Conservation (phyloP, 306 rosid genomes). For the Cucurbita ficifolia region DNA sequence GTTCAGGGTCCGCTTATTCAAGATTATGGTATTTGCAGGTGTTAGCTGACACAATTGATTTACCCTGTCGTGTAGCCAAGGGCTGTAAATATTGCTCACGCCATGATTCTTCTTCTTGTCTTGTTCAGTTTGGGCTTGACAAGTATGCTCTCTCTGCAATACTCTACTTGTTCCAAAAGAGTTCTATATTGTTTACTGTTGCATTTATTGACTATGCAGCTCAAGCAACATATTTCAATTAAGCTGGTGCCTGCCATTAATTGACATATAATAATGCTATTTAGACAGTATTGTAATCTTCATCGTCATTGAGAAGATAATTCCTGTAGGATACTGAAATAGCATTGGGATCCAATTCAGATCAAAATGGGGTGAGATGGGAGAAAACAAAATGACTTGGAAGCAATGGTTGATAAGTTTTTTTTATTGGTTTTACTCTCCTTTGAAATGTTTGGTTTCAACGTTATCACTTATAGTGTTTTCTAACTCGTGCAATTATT, state of each 20-base stretch:
- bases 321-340: neutral
- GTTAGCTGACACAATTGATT: conserved; percentile 67
- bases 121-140: conserved; percentile 72
- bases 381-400: neutral
- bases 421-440: neutral
- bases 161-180: neutral
- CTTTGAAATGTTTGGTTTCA: neutral
- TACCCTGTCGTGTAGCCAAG: conserved; percentile 95
- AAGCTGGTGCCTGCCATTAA: neutral
- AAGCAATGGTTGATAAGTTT: neutral
- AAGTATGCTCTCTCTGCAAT: conserved; percentile 32
- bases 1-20: conserved; percentile 2
- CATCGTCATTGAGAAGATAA: neutral
- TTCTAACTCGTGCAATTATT: neutral
- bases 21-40: conserved; percentile 43
- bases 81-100: conserved; percentile 87
- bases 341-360: neutral
- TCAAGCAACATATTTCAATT: neutral
- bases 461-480: neutral
- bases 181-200: conserved; percentile 4
- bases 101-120: conserved; percentile 88
- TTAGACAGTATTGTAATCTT: neutral
- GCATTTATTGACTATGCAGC: neutral
- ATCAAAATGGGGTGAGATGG: neutral
- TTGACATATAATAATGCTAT: neutral